Conservation (phyloP, 2,329 filamentous ascomycete species). For the Colletotrichum sp. region DNA sequence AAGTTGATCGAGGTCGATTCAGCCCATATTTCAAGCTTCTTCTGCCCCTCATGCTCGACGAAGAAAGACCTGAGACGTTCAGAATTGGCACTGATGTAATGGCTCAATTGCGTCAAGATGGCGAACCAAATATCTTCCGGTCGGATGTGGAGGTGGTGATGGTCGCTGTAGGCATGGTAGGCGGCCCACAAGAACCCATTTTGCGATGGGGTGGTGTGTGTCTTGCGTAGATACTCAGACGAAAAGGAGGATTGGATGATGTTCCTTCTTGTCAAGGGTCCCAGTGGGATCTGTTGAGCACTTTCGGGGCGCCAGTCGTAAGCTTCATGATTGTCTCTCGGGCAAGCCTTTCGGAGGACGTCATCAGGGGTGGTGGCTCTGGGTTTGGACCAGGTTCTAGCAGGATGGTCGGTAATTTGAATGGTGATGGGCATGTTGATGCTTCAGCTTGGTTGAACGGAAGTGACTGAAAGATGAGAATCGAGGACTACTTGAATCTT, state of each 20-base stretch:
- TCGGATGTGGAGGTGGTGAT: conserved; percentile 50
- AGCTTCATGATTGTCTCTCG: rapidly evolving
- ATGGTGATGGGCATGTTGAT: not conserved
- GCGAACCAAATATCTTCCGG: conserved; percentile 60
- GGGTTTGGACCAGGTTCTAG: not conserved
- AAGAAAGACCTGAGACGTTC: conserved; percentile 48
- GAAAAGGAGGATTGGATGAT: not conserved
- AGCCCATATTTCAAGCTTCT: conserved; percentile 22
- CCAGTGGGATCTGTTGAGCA: too few species aligned
- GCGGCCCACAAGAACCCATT: conserved; percentile 45
- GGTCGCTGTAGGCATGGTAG: conserved; percentile 45
- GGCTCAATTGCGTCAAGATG: conserved; percentile 52
- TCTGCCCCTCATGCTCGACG: conserved; percentile 42
- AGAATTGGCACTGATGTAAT: conserved; percentile 50
- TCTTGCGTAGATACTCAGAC: not conserved
- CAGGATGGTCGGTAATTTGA: not conserved
- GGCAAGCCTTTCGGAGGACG: not conserved
- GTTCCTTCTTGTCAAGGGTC: too few species aligned
- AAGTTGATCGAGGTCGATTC: too few species aligned
- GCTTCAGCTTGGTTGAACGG: not conserved
- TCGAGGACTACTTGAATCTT: not conserved
- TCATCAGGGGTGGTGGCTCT: not conserved
- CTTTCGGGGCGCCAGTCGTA: too few species aligned
- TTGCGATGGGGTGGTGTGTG: not conserved
- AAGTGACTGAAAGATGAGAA: rapidly evolving